Evolutionary conservation across 148 eudicot genomes (phyloP).

Genomic region (Rheum nobile): DNA sequence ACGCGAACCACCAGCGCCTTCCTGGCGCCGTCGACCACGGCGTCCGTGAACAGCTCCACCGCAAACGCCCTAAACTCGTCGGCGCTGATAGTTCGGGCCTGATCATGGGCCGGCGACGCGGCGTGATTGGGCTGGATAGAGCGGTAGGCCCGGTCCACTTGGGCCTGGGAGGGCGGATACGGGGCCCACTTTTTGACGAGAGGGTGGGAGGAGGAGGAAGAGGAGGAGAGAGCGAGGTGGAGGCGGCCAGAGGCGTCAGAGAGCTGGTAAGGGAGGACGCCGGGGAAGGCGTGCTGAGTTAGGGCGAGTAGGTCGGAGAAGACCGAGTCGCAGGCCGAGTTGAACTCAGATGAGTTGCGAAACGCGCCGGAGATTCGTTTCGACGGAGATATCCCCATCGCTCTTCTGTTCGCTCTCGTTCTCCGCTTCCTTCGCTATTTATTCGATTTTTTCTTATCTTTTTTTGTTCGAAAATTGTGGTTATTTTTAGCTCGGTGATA

Average conservation of each 20-base stretch:
- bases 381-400: constrained; percentile 63
- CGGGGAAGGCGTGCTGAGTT: constrained; percentile 48
- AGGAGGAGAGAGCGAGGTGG: constrained; percentile 43
- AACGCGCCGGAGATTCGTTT: constrained; percentile 35
- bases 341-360: constrained; percentile 37
- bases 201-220: constrained; percentile 31
- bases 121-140: background rate
- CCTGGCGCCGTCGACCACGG: constrained; percentile 33
- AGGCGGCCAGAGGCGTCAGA: constrained; percentile 38
- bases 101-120: background rate
- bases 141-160: constrained; percentile 38
- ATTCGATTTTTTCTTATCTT: background rate
- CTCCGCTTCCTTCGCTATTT: background rate
- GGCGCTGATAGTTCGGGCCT: constrained; percentile 14
- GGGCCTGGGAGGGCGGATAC: constrained; percentile 46
- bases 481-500: no score
- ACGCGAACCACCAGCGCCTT: constrained; percentile 27
- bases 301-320: constrained; percentile 35
- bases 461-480: no score
- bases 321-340: constrained; percentile 42
- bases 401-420: background rate
- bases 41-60: constrained; percentile 33
- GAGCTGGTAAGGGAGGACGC: constrained; percentile 77
- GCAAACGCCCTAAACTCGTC: constrained; percentile 48
- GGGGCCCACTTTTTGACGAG: constrained; percentile 46